phyloP scores from a whole-genome alignment of 805 yeast species.

The Yarrowia deformans region DNA sequence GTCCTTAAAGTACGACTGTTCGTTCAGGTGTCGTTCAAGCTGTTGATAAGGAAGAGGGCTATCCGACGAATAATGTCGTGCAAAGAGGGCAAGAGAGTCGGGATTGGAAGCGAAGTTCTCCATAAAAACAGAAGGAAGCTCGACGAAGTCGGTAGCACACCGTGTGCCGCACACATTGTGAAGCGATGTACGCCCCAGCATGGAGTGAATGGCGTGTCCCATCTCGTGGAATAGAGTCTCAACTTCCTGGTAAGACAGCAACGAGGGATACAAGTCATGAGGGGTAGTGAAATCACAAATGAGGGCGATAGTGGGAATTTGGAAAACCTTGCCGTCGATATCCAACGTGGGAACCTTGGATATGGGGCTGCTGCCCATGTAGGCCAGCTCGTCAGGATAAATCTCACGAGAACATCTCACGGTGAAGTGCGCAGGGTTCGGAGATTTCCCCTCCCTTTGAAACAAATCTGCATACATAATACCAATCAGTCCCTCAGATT shows the following conservation, averaged over 20 bases:
- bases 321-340: slow-evolving; percentile 61
- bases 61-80: slow-evolving; percentile 73
- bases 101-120: slow-evolving; percentile 88
- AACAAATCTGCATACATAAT: slow-evolving; percentile 87
- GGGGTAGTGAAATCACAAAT: slow-evolving; percentile 77
- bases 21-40: slow-evolving; percentile 60
- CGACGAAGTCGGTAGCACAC: slow-evolving; percentile 96
- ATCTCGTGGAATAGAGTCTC: slow-evolving; percentile 97
- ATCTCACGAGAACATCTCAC: slow-evolving; percentile 91
- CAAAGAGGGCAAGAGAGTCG: slow-evolving; percentile 74
- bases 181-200: slow-evolving; percentile 88
- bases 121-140: slow-evolving; percentile 94
- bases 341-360: slow-evolving; percentile 34
- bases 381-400: slow-evolving; percentile 43
- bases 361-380: slow-evolving; percentile 12
- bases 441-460: slow-evolving; percentile 74
- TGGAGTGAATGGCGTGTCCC: slow-evolving; percentile 99
- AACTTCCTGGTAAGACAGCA: slow-evolving; percentile 76
- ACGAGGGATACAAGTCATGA: slow-evolving; percentile 54
- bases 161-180: slow-evolving; percentile 96
- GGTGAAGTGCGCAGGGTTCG: slow-evolving; percentile 94
- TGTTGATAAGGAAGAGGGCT: slow-evolving; percentile 62
- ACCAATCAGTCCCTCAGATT: slow-evolving; percentile 70
- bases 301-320: slow-evolving; percentile 87
- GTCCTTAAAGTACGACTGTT: slow-evolving; percentile 61